phyloP scores from a whole-genome alignment of 208 protist genomes.

The Wallacemonas collosoma region DNA sequence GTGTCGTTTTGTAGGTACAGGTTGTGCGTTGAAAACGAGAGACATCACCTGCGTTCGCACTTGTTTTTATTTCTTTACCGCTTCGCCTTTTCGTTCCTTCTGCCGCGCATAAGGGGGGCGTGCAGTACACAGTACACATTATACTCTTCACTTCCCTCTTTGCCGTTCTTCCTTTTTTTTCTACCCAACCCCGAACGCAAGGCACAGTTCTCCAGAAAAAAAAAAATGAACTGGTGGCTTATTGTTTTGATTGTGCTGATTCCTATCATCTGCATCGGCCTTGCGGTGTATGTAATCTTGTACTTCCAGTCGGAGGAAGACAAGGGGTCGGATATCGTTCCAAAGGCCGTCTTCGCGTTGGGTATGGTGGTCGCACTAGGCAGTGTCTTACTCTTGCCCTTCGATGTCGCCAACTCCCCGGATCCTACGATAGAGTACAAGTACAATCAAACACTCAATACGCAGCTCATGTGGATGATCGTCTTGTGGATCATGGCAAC shows the following conservation, averaged over 20 bases:
- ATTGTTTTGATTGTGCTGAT: conserved; percentile 73
- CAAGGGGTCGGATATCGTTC: conserved; percentile 38
- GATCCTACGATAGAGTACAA: conserved; percentile 60
- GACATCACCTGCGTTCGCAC: not conserved
- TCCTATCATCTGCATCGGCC: conserved; percentile 52
- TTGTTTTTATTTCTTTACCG: not conserved
- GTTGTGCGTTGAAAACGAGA: too few species aligned
- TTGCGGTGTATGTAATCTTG: conserved; percentile 64
- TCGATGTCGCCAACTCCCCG: conserved; percentile 90
- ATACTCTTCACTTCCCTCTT: not conserved
- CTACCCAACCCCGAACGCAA: not conserved
- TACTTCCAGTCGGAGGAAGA: conserved; percentile 84
- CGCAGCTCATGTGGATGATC: conserved; percentile 88
- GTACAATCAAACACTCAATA: conserved; percentile 76
- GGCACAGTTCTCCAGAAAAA: too few species aligned
- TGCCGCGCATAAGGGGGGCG: too few species aligned
- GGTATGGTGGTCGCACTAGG: conserved; percentile 77
- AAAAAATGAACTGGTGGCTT: conserved; percentile 79
- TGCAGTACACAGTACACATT: not conserved
- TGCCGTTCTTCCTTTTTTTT: conserved; percentile 22
- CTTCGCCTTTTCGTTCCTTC: not conserved
- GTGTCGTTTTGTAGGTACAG: not conserved
- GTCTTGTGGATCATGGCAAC: conserved; percentile 74
- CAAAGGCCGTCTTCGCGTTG: conserved; percentile 74
- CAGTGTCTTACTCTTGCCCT: conserved; percentile 90